A percentile compares a stretch with the other conserved stretches of the same genome.
Evolutionary conservation across 768 basidiomycete genomes (phyloP).

Genomic region (Russula griseocarnosa): DNA sequence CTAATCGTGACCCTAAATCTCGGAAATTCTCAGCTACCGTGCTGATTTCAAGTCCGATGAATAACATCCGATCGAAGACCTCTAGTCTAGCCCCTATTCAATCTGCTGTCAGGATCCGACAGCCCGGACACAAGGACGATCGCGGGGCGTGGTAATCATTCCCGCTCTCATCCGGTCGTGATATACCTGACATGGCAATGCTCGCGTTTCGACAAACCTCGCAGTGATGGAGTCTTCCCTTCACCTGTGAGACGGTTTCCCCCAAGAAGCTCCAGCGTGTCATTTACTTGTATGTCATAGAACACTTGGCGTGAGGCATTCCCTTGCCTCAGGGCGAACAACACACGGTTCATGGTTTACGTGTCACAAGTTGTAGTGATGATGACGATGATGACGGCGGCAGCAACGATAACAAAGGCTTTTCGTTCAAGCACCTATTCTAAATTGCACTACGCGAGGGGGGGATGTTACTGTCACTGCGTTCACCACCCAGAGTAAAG

Average conservation of each 20-base stretch:
- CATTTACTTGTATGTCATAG: not conserved
- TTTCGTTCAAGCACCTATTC: not conserved
- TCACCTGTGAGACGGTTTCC: not conserved
- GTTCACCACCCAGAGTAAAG: not conserved
- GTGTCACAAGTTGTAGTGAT: not conserved
- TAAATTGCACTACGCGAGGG: no score
- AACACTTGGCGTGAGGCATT: not conserved
- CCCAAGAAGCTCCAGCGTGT: not conserved
- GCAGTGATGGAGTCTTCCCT: not conserved
- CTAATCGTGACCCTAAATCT: conserved; percentile 7
- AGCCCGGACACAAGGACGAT: not conserved
- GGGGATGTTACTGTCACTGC: no score
- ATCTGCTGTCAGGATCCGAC: not conserved
- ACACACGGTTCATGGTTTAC: not conserved
- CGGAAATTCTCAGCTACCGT: not conserved
- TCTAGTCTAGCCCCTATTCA: not conserved
- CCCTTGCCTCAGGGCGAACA: not conserved
- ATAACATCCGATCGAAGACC: conserved; percentile 1
- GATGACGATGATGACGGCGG: not conserved
- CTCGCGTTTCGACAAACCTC: conserved; percentile 4
- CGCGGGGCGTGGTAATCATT: not conserved
- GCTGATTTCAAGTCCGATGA: not conserved
- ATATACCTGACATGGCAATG: not conserved
- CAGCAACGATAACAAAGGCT: not conserved
- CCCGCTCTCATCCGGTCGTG: conserved; percentile 1